Conservation (phyloP, 192 early-diverging fungal genomes). For the Backusella tarrabulga region DNA sequence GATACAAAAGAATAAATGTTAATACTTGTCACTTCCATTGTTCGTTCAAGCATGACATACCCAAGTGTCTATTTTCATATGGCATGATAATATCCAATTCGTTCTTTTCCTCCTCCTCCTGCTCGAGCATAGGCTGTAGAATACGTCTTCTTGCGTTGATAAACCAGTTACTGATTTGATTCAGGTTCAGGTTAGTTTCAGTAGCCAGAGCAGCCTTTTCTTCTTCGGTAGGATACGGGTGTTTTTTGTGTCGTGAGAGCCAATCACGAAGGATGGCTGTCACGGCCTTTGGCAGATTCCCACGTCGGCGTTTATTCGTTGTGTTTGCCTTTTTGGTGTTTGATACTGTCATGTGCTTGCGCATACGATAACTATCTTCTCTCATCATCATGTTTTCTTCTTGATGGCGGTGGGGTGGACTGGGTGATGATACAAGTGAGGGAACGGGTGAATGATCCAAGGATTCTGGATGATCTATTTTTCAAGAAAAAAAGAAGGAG, state of each 20-base stretch:
- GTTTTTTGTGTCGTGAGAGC: conserved; percentile 51
- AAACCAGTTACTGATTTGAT: conserved; percentile 65
- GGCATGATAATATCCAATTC: conserved; percentile 25
- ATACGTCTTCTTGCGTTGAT: conserved; percentile 59
- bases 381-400: conserved; percentile 8
- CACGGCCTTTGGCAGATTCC: conserved; percentile 46
- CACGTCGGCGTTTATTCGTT: conserved; percentile 36
- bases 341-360: conserved; percentile 3
- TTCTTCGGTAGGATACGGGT: conserved; percentile 59
- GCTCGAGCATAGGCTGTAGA: conserved; percentile 52
- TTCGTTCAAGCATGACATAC: not conserved
- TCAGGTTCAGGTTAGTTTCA: conserved; percentile 50
- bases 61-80: conserved; percentile 9
- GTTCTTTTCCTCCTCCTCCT: conserved; percentile 22
- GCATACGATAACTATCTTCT: conserved; percentile 2
- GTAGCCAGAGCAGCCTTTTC: conserved; percentile 46
- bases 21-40: not conserved
- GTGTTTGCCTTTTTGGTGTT: conserved; percentile 16
- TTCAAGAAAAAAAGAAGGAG: not conserved
- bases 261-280: conserved; percentile 50
- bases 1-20: no score
- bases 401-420: conserved; percentile 5
- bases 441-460: conserved; percentile 24
- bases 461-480: conserved; percentile 8
- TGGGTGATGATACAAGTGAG: conserved; percentile 24